A percentile compares a stretch with the other conserved stretches of the same genome.
Conservation (phyloP, 202 grass and related monocot species). For the Digitaria exilis region DNA sequence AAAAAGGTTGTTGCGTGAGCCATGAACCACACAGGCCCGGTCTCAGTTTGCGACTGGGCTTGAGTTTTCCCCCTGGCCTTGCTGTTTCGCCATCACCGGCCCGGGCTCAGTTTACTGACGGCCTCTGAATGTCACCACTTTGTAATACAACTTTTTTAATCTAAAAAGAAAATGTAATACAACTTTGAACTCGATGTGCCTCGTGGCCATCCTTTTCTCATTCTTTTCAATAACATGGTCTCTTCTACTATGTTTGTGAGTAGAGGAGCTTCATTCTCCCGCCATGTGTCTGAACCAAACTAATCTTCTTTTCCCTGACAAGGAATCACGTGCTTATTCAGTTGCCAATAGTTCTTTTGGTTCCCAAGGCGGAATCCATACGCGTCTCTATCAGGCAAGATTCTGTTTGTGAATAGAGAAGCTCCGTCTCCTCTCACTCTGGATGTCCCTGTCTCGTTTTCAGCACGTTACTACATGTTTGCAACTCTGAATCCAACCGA, state of each 20-base stretch:
- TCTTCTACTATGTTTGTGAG: neutral
- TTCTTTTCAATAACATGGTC: neutral
- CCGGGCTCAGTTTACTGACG: no score
- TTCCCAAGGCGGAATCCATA: neutral
- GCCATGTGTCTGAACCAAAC: neutral
- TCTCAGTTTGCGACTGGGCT: no score
- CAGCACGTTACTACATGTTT: neutral
- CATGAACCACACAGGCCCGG: no score
- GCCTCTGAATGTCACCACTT: no score
- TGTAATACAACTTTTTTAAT: no score
- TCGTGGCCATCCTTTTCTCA: no score
- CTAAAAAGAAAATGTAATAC: no score
- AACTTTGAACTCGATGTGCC: no score
- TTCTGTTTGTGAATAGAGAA: neutral
- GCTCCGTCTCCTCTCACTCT: neutral
- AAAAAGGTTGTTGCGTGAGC: no score
- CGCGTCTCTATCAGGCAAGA: neutral
- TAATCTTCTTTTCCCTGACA: neutral
- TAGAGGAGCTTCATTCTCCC: neutral
- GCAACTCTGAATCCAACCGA: neutral
- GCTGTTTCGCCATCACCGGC: no score
- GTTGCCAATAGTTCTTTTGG: neutral
- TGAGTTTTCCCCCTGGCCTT: no score
- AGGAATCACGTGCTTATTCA: neutral
- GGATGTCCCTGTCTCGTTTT: neutral